Conservation (phyloP, 768 basidiomycete species). For the Pleurotus tuoliensis region DNA sequence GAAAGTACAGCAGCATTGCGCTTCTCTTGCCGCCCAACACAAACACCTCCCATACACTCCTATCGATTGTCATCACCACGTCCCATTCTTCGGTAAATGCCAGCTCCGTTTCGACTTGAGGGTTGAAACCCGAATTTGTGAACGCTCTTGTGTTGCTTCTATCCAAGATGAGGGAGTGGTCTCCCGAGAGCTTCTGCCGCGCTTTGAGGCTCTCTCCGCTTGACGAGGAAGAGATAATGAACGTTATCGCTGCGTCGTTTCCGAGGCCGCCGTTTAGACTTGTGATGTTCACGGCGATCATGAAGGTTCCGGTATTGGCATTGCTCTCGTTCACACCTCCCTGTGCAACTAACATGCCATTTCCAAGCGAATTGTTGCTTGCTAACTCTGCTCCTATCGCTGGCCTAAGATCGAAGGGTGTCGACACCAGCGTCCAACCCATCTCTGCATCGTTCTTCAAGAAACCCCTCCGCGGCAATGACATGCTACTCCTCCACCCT, state of each 20-base stretch:
- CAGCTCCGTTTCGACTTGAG: background rate
- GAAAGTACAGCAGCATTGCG: background rate
- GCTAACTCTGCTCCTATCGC: background rate
- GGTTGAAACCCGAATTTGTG: background rate
- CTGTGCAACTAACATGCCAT: background rate
- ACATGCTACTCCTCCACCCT: background rate
- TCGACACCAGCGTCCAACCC: background rate
- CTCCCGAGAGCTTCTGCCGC: background rate
- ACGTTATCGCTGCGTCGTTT: background rate
- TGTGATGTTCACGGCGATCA: background rate
- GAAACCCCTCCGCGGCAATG: background rate
- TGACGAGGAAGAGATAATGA: background rate
- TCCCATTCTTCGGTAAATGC: background rate
- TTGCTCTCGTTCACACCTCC: background rate
- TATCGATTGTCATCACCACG: background rate
- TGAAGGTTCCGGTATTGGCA: background rate
- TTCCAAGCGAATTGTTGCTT: background rate
- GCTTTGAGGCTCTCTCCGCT: no score
- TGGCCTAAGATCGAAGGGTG: background rate
- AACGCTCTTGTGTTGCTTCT: background rate
- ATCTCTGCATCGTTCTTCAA: background rate
- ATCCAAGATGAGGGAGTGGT: background rate
- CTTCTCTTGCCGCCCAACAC: background rate
- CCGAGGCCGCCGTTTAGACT: no score
- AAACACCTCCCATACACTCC: background rate